Evolutionary conservation across 208 protist species (phyloP), one percentile per base, ranked within the genome.

Genomic region (Porcisia hertigi): DNA sequence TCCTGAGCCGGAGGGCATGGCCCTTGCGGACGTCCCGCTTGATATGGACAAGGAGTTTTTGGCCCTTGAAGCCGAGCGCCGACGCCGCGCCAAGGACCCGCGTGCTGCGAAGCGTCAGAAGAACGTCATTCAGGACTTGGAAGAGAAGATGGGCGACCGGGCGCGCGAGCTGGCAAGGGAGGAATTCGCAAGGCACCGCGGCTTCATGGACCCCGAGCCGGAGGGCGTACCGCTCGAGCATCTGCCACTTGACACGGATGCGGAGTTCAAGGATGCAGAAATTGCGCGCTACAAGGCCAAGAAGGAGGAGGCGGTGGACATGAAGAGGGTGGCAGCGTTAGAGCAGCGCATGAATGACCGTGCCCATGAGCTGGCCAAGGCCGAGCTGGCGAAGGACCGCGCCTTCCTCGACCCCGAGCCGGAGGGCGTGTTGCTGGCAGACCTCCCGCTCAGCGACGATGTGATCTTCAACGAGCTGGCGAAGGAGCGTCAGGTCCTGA

Each of bases 181-280:
- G n/a, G 71, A 69, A 53, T 88, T 96, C 55, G 83, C 77, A 11
- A 92, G 88, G 75, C 66, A 84, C 71, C 92, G 92, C 54, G 75
- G 67, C 64, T 96, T 92, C 77, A 82, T 96, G 79, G 88, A 96
- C 67, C 75, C 80, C 47, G 90, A 94, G 71, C 87, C 87, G 39
- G 86, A 94, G 63, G 92, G 88, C 59, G 66, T 96, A 57, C 88
- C 88, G 57, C 83, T 96, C 16, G 75, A 83, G 34, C 83, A 86
- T 57, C 77, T 96, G 57, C 83, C 82, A n/a, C 88, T 96, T 69
- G 88, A 94, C 82, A 86, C 63, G 9, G 92, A 96, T 73, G 80
- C 76, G 6, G 81, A 89, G 41, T 96, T 96, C 85, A 92, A 91
- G 81, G 86, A 91, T 23, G 80, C 87, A 0, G 92, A 96, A 80